Percentiles rank a stretch among this genome's conserved stretches.
Evolutionary conservation across 2,329 filamentous ascomycete genomes (phyloP).

Genomic region (Dactylellina parvicollis): DNA sequence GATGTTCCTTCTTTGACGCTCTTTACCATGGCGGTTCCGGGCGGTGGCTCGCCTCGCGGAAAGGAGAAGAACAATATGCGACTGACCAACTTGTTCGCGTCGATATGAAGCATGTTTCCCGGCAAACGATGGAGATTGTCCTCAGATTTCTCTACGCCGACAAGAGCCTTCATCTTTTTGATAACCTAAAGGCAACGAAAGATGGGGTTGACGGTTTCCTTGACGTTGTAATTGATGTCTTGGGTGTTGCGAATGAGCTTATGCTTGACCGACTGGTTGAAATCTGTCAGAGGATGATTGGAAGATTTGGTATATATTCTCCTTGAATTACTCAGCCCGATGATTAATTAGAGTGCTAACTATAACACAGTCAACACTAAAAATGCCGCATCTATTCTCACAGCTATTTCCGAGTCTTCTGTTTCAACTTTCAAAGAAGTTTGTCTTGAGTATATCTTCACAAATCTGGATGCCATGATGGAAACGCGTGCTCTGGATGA

Average conservation of each 20-base stretch:
- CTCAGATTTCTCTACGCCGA: conserved; percentile 86
- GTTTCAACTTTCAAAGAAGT: conserved; percentile 87
- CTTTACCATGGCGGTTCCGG: conserved; percentile 92
- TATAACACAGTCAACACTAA: conserved; percentile 73
- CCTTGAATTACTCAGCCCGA: not conserved
- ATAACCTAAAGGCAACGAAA: conserved; percentile 71
- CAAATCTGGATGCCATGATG: conserved; percentile 90
- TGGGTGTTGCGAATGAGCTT: conserved; percentile 88
- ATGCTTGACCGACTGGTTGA: conserved; percentile 93
- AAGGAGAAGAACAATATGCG: conserved; percentile 64
- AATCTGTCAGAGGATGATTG: conserved; percentile 85
- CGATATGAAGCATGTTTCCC: conserved; percentile 82
- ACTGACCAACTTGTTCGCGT: conserved; percentile 69
- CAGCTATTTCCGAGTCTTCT: conserved; percentile 83
- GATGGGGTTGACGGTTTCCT: conserved; percentile 80
- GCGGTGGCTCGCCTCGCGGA: conserved; percentile 80
- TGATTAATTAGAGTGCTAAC: conserved; percentile 54
- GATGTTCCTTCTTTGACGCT: conserved; percentile 91
- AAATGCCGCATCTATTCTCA: conserved; percentile 85
- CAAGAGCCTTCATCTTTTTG: conserved; percentile 80
- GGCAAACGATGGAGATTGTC: conserved; percentile 78
- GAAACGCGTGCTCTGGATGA: conserved; percentile 87
- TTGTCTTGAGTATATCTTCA: conserved; percentile 86
- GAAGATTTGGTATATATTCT: conserved; percentile 72
- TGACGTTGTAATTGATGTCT: conserved; percentile 88